Evolutionary conservation across 495 filamentous ascomycete genomes (phyloP), one percentile per base, ranked within the genome.

Genomic region (Stereocaulon alpinum): DNA sequence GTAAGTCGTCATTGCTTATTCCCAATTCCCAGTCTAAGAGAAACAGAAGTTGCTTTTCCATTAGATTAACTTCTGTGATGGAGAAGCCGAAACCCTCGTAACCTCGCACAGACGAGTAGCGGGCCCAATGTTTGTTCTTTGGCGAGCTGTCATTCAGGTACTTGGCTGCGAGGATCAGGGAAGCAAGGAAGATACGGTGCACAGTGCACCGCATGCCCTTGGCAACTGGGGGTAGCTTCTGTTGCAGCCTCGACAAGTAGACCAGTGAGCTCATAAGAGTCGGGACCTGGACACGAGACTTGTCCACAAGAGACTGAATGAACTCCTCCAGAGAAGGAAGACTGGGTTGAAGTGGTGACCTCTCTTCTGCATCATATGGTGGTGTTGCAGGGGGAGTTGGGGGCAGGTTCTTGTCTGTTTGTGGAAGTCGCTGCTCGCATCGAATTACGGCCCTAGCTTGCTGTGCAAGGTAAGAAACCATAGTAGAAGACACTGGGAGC

Each of bases 51-150:
- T 97, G 92, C 77, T 93, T 93, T 78, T 97, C 92, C 92, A 97
- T 97, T 51, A 96, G 79, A 76, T 96, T 97, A 60, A 97, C 92
- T 74, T 97, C 92, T 20, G 89, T 91, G 48, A 91, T 77, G 50
- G 84, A 91, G 78, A 97, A 98, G 62, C 91, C 87, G 70, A 97
- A 98, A 57, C 76, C 82, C 49, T 88, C 86, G 69, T 74, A 86
- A 50, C 84, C 85, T 64, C 85, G 82, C 59, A 93, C 84, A 43
- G 74, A 72, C 54, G 87, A 92, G 77, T 97, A 98, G 60, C 80
- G 83, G 30, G 93, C 91, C 93, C 93, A 98, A 77, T 98, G 93
- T 83, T 96, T 97, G 81, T 98, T 98, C 85, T 97, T 97, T 54
- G 94, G 93, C 29, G 90, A 95, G 51, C 91, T 95, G 75, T 89